A percentile compares a stretch with the other conserved stretches of the same genome.
phyloP scores from a whole-genome alignment of 1,284 basidiomycete species.

The Leucocoprinus gongylophorus region DNA sequence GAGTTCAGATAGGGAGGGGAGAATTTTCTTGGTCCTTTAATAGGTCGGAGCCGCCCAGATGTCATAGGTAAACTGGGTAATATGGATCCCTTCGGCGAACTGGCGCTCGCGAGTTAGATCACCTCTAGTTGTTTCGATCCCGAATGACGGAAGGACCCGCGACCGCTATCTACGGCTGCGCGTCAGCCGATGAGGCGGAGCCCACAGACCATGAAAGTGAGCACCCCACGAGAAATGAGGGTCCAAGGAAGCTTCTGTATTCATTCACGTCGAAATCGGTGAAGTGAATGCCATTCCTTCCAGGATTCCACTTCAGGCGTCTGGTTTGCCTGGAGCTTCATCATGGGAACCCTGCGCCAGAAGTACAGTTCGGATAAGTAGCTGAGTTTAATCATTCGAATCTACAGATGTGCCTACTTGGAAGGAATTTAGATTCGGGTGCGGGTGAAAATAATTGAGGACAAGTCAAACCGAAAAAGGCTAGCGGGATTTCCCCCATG shows the following conservation, averaged over 20 bases:
- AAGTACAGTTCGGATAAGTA: slow-evolving; percentile 26
- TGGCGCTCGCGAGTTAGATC: slow-evolving; percentile 27
- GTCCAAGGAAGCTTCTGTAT: slow-evolving; percentile 21
- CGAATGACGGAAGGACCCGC: slow-evolving; percentile 28
- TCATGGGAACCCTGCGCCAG: slow-evolving; percentile 22
- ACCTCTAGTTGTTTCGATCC: slow-evolving; percentile 27
- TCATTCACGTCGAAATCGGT: slow-evolving; percentile 25
- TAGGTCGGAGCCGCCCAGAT: slow-evolving; percentile 36
- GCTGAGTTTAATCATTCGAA: slow-evolving; percentile 23
- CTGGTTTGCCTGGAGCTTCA: slow-evolving; percentile 26
- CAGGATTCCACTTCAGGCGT: slow-evolving; percentile 28
- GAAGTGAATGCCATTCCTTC: slow-evolving; percentile 21
- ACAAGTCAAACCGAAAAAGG: slow-evolving; percentile 30
- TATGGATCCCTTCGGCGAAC: slow-evolving; percentile 23
- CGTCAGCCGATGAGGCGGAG: slow-evolving; percentile 22
- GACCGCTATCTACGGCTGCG: slow-evolving; percentile 26
- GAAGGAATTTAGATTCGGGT: slow-evolving; percentile 29
- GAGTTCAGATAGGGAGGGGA: slow-evolving; percentile 18
- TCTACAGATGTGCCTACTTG: slow-evolving; percentile 35
- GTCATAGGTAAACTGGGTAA: slow-evolving; percentile 35
- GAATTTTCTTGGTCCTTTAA: slow-evolving; percentile 34
- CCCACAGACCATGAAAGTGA: slow-evolving; percentile 18
- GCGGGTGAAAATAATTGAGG: slow-evolving; percentile 24
- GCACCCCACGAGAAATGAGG: slow-evolving; percentile 15
- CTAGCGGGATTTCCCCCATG: slow-evolving; percentile 25